A percentile compares a stretch with the other conserved stretches of the same genome.
phyloP scores from a whole-genome alignment of 495 filamentous ascomycete species.

The Xylaria cubensis region DNA sequence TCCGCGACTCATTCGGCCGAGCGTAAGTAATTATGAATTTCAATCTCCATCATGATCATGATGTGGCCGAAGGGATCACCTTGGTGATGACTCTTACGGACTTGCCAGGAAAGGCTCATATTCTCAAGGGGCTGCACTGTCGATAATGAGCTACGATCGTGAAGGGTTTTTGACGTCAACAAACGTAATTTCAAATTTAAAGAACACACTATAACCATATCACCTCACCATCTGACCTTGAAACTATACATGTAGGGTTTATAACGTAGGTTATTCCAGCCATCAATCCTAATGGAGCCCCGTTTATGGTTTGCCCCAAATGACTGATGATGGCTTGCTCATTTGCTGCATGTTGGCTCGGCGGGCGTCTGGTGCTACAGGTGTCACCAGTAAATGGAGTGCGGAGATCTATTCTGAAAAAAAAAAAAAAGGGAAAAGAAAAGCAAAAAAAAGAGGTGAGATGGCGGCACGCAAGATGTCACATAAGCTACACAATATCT shows the following conservation, averaged over 20 bases:
- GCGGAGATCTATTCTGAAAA: background rate
- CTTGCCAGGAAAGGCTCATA: background rate
- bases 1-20: background rate
- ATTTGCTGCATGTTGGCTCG: background rate
- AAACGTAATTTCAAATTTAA: background rate
- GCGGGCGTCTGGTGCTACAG: background rate
- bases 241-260: background rate
- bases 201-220: background rate
- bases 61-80: conserved; percentile 14
- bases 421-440: background rate
- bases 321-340: background rate
- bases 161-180: background rate
- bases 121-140: background rate
- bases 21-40: background rate
- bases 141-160: background rate
- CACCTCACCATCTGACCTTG: conserved; percentile 30
- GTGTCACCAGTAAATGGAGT: background rate
- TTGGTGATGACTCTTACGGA: background rate
- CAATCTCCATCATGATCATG: background rate
- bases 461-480: background rate
- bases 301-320: background rate
- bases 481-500: background rate
- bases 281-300: conserved; percentile 1
- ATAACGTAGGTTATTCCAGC: background rate
- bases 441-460: background rate